These are phyloP conservation scores for Rhododendron griersonianum DNA, from an alignment of 148 eudicot genomes.

Conservation along the genomic window DNA sequence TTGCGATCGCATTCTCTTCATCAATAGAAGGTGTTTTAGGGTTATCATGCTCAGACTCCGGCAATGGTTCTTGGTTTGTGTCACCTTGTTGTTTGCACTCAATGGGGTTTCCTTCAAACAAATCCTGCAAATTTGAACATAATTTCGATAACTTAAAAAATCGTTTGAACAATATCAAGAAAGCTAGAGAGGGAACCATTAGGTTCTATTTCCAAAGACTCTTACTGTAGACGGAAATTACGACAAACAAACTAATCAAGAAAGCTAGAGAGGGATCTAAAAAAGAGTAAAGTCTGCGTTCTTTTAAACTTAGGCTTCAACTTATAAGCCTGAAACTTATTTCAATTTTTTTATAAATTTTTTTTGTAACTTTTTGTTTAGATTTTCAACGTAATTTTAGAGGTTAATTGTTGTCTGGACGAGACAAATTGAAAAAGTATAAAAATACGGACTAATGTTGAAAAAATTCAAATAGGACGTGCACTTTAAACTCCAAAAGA, in stretches of 20 bases:
- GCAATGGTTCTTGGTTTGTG: conserved; percentile 11
- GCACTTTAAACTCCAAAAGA: no score
- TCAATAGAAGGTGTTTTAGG: conserved; percentile 35
- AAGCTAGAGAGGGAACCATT: no score
- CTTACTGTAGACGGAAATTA: neutral
- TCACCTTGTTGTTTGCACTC: conserved; percentile 30
- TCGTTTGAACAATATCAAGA: neutral
- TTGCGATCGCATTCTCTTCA: conserved; percentile 33
- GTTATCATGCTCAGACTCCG: conserved; percentile 26
- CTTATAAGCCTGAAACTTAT: no score
- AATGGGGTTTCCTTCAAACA: conserved; percentile 23
- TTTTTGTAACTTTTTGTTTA: no score
- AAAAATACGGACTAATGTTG: no score
- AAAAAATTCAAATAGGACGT: no score
- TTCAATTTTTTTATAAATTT: no score
- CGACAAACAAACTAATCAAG: neutral
- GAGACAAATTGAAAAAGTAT: no score
- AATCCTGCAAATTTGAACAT: conserved; percentile 40
- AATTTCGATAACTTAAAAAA: neutral
- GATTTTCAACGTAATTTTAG: no score
- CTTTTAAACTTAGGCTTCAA: no score
- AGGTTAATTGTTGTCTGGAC: no score
- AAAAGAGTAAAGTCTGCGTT: neutral
- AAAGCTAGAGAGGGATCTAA: neutral
- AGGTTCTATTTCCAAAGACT: no score